These are phyloP conservation scores for Cadophora malorum DNA, from an alignment of 2,329 filamentous ascomycete species.

Conservation along the genomic window DNA sequence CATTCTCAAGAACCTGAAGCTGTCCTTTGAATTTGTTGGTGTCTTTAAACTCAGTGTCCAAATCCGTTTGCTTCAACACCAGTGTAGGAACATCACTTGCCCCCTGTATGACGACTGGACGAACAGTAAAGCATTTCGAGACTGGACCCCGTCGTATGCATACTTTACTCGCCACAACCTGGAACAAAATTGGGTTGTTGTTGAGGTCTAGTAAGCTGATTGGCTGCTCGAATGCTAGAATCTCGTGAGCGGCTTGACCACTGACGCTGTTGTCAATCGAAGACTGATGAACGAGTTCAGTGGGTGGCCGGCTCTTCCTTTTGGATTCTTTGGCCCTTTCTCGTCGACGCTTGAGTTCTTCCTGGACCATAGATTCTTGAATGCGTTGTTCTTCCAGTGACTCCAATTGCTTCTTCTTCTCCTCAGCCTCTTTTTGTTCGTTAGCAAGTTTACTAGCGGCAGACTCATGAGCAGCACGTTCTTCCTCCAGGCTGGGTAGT, in stretches of 20 bases:
- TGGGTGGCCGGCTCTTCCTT: slow-evolving; percentile 59
- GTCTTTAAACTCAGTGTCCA: slow-evolving; percentile 65
- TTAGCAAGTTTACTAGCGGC: slow-evolving; percentile 65
- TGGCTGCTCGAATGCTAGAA: slow-evolving; percentile 70
- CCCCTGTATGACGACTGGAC: slow-evolving; percentile 61
- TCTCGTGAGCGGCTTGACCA: slow-evolving; percentile 44
- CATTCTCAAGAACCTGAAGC: slow-evolving; percentile 76
- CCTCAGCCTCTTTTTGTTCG: slow-evolving; percentile 54
- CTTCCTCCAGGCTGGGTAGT: slow-evolving; percentile 86
- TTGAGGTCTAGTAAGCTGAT: slow-evolving; percentile 68
- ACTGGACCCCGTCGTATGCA: slow-evolving; percentile 69
- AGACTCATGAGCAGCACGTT: slow-evolving; percentile 83
- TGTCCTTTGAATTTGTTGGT: slow-evolving; percentile 73
- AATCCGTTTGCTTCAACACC: slow-evolving; percentile 73
- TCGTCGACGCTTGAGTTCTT: slow-evolving; percentile 72
- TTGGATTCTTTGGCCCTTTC: slow-evolving; percentile 69
- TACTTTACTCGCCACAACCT: slow-evolving; percentile 72
- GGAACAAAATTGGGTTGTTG: slow-evolving; percentile 71
- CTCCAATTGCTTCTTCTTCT: slow-evolving; percentile 58
- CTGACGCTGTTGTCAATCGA: slow-evolving; percentile 41
- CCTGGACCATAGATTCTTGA: slow-evolving; percentile 73
- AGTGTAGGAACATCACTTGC: slow-evolving; percentile 65
- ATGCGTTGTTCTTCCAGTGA: slow-evolving; percentile 72
- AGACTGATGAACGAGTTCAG: slow-evolving; percentile 36
- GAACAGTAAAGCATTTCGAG: slow-evolving; percentile 74